Evolutionary conservation across 345 rosid genomes (phyloP), one percentile per base, ranked within the genome.

Genomic region (Limnanthes douglasii): DNA sequence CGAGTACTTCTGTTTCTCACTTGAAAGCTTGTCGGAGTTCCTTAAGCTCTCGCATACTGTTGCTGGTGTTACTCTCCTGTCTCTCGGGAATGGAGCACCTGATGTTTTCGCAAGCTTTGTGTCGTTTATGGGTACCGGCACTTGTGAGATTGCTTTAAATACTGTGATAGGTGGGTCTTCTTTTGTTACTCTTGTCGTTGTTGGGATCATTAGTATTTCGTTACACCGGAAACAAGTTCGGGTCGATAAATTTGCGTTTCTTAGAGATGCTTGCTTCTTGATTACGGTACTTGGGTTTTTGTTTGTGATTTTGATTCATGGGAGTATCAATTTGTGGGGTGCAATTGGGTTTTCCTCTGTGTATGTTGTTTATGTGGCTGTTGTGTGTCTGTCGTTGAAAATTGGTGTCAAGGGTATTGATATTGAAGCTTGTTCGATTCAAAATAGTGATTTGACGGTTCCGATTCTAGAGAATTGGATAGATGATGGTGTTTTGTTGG

Each of bases 41-140:
- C 52, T 78, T 24, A 75, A 60, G 37, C 79, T 86, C 26, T 70
- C 93, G n/a, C 97, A 93, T 0, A 71, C 93, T 0, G 66, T 86
- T 2, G 93, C 97, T 0, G 93, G 97, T 9, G 75, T 71, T 6
- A 80, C 96, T n/a, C 78, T 85, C 22, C 68, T 85, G 3, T 69
- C 94, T 0, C 83, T 86, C 0, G 94, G 96, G 0, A 86, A 86
- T 32, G 94, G 96, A 2, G 90, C 96, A 20, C 77, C 96, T 17
- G 96, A 80, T 60, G 74, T 86, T 44, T 80, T 86, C 34, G 64
- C 97, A 0, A 79, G 93, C 52, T 58, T 88, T 15, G 77, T 73
- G 37, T 76, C 97, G 30, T 83, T 88, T 63, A 73, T 75, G 6
- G 57, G 72, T 21, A 60, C 66, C 8, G 95, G 86, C 4, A 43